Percentiles rank a stretch among this genome's conserved stretches.
phyloP scores from a whole-genome alignment of 768 basidiomycete species.

The Suillus clintonianus region DNA sequence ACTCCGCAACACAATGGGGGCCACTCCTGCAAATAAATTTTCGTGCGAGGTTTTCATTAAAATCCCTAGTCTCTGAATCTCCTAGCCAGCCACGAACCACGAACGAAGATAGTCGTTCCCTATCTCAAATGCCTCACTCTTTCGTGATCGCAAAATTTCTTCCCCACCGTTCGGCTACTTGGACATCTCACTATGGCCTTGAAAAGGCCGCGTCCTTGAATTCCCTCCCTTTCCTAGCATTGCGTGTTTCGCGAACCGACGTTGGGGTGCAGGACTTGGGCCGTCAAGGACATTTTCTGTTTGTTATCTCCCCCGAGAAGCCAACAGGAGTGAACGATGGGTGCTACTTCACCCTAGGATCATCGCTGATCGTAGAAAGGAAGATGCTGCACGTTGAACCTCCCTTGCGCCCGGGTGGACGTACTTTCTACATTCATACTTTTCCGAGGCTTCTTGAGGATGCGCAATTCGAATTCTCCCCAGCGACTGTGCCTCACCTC shows the following conservation, averaged over 20 bases:
- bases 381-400: not conserved
- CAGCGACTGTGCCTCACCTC: not conserved
- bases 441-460: conserved; percentile 3
- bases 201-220: not conserved
- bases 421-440: conserved; percentile 3
- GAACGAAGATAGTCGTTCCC: too few species aligned
- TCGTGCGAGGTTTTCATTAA: too few species aligned
- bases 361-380: not conserved
- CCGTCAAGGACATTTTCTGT: not conserved
- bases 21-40: too few species aligned
- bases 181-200: conserved; percentile 1
- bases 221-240: conserved; percentile 1
- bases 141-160: conserved; percentile 4
- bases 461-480: not conserved
- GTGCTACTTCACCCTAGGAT: conserved; percentile 1
- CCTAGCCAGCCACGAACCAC: too few species aligned
- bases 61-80: too few species aligned
- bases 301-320: not conserved
- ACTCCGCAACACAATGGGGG: too few species aligned
- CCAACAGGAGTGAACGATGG: not conserved
- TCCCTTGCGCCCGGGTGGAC: not conserved
- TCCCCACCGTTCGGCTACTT: not conserved
- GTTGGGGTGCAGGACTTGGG: not conserved
- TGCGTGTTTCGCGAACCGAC: not conserved
- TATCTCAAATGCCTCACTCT: conserved; percentile 1